Evolutionary conservation across 2,329 filamentous ascomycete genomes (phyloP).

Genomic region (Phialemoniopsis sp.): DNA sequence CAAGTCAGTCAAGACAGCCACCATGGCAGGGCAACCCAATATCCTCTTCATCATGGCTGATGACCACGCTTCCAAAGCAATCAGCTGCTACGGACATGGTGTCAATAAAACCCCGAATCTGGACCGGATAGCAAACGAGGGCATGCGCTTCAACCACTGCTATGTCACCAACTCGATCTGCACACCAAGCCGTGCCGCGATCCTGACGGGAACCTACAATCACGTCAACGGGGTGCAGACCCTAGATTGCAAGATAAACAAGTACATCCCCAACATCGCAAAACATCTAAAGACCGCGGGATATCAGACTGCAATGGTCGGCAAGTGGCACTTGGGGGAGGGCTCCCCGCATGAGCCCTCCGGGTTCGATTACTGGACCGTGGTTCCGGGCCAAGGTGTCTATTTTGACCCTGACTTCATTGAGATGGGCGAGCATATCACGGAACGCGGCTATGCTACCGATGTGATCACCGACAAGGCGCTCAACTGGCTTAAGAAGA

Average conservation of each 20-base stretch:
- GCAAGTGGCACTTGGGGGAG: constrained; percentile 51
- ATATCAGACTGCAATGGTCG: constrained; percentile 48
- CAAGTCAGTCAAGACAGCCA: too few species aligned
- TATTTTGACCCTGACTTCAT: constrained; percentile 49
- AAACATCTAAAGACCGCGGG: constrained; percentile 40
- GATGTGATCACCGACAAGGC: constrained; percentile 49
- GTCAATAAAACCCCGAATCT: constrained; percentile 49
- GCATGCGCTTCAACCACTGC: constrained; percentile 47
- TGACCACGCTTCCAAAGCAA: constrained; percentile 47
- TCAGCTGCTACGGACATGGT: constrained; percentile 41
- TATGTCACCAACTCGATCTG: constrained; percentile 52
- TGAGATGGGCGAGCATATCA: constrained; percentile 24
- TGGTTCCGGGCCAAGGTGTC: constrained; percentile 46
- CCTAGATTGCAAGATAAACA: constrained; percentile 44
- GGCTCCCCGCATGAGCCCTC: constrained; percentile 38
- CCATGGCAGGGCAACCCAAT: too few species aligned
- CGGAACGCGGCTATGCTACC: constrained; percentile 39
- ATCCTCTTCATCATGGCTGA: constrained; percentile 52
- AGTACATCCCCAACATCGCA: constrained; percentile 43
- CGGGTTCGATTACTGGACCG: constrained; percentile 48
- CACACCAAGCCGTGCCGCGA: constrained; percentile 44
- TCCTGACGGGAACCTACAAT: constrained; percentile 46
- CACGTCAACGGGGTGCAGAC: constrained; percentile 50
- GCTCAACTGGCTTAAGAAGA: constrained; percentile 31
- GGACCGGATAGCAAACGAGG: constrained; percentile 42